phyloP scores from a whole-genome alignment of 495 filamentous ascomycete genomes.

The Sphaerosporella brunnea region DNA sequence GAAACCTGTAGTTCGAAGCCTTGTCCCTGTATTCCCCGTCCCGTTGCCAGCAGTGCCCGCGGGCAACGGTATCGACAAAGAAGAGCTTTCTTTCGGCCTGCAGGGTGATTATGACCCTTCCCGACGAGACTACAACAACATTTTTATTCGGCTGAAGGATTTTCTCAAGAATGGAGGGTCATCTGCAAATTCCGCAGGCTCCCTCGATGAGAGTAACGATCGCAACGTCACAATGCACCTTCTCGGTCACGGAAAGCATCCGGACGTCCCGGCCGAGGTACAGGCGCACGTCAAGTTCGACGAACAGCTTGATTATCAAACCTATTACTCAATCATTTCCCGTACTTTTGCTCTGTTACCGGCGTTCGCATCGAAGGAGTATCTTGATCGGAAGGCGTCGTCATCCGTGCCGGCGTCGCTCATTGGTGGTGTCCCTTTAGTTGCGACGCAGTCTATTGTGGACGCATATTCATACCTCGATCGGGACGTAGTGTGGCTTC shows the following conservation, averaged over 20 bases:
- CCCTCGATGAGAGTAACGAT: background rate
- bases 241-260: constrained; percentile 13
- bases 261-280: constrained; percentile 10
- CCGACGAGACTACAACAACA: constrained; percentile 15
- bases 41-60: background rate
- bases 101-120: constrained; percentile 19
- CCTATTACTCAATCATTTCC: constrained; percentile 21
- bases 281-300: constrained; percentile 17
- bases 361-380: constrained; percentile 19
- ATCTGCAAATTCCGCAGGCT: background rate
- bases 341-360: constrained; percentile 18
- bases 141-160: constrained; percentile 8
- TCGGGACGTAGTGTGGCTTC: constrained; percentile 19
- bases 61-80: background rate
- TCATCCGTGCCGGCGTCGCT: constrained; percentile 20
- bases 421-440: constrained; percentile 21
- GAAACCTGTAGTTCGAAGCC: constrained; percentile 2
- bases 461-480: constrained; percentile 23
- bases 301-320: constrained; percentile 14
- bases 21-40: constrained; percentile 16
- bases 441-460: constrained; percentile 20
- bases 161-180: no score
- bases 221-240: constrained; percentile 13
- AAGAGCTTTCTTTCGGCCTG: constrained; percentile 16
- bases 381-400: constrained; percentile 21